Percentiles rank a stretch among this genome's conserved stretches.
Conservation (phyloP, 306 rosid genomes). For the Prunus mume region DNA sequence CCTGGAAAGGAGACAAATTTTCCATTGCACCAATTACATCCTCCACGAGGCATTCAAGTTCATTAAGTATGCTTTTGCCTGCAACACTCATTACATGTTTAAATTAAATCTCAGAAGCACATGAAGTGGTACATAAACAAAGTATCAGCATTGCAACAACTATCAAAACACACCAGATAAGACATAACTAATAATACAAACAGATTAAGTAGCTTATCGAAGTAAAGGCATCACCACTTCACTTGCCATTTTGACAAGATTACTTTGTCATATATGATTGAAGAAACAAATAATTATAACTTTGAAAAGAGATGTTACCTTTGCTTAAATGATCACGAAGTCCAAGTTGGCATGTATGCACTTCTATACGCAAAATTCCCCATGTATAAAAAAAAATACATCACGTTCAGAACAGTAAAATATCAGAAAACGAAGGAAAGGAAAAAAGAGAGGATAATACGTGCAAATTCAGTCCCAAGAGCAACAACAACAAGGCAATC, state of each 20-base stretch:
- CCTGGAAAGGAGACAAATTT: constrained; percentile 20
- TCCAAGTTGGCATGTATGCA: constrained; percentile 60
- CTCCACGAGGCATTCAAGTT: constrained; percentile 48
- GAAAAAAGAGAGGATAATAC: not conserved
- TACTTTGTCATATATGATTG: not conserved
- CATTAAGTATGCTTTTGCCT: constrained; percentile 49
- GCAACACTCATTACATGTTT: constrained; percentile 18
- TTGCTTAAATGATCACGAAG: constrained; percentile 47
- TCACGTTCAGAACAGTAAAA: constrained; percentile 14
- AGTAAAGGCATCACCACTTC: not conserved
- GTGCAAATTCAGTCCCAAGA: not conserved
- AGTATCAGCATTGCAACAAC: not conserved
- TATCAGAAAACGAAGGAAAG: constrained; percentile 11
- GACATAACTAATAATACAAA: not conserved
- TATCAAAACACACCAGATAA: not conserved
- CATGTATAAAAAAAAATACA: constrained; percentile 27
- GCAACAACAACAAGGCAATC: not conserved
- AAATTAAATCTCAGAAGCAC: constrained; percentile 17
- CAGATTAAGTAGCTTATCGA: not conserved
- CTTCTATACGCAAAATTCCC: constrained; percentile 45
- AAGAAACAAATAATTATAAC: not conserved
- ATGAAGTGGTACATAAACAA: not conserved
- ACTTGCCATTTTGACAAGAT: not conserved
- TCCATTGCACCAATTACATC: constrained; percentile 37
- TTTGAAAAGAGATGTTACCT: constrained; percentile 35